Evolutionary conservation across 1,284 basidiomycete species (phyloP).

Genomic region (Phellinidium pouzarii): DNA sequence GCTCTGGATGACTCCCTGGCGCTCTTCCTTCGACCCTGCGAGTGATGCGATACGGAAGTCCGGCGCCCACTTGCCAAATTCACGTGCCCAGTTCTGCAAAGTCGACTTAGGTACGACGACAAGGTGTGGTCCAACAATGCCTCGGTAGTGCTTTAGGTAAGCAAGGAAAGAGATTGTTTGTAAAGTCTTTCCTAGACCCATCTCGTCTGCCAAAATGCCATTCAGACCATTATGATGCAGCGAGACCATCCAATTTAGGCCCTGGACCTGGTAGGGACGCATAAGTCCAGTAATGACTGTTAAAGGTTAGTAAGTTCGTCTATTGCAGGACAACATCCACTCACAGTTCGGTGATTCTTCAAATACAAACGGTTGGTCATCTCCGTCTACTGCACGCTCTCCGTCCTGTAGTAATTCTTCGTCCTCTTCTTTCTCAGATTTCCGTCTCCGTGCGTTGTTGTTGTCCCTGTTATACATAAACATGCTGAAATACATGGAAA

Average conservation of each 20-base stretch:
- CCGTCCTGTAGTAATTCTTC: constrained; percentile 89
- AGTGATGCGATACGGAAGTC: constrained; percentile 81
- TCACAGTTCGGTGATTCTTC: constrained; percentile 87
- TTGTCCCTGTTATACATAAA: constrained; percentile 36
- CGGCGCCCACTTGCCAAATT: constrained; percentile 90
- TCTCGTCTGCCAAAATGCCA: constrained; percentile 91
- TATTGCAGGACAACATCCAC: constrained; percentile 26
- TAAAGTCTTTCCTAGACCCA: constrained; percentile 97
- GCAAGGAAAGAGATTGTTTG: constrained; percentile 98
- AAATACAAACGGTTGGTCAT: constrained; percentile 86
- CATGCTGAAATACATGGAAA: too few relatives aligned
- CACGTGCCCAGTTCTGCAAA: constrained; percentile 93
- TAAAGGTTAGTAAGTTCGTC: constrained; percentile 13
- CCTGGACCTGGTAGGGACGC: constrained; percentile 94
- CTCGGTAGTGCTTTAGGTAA: constrained; percentile 84
- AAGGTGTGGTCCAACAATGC: constrained; percentile 80
- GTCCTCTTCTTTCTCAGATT: constrained; percentile 97
- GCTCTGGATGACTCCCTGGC: constrained; percentile 73
- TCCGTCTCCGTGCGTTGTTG: constrained; percentile 79
- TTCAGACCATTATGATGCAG: constrained; percentile 91
- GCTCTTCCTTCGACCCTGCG: constrained; percentile 87
- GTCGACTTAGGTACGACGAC: constrained; percentile 98
- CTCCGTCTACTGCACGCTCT: constrained; percentile 70
- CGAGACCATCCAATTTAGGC: constrained; percentile 95
- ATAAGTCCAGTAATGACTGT: constrained; percentile 85